Evolutionary conservation across 148 eudicot species (phyloP), one percentile per base, ranked within the genome.

Genomic region (Beta vulgaris): DNA sequence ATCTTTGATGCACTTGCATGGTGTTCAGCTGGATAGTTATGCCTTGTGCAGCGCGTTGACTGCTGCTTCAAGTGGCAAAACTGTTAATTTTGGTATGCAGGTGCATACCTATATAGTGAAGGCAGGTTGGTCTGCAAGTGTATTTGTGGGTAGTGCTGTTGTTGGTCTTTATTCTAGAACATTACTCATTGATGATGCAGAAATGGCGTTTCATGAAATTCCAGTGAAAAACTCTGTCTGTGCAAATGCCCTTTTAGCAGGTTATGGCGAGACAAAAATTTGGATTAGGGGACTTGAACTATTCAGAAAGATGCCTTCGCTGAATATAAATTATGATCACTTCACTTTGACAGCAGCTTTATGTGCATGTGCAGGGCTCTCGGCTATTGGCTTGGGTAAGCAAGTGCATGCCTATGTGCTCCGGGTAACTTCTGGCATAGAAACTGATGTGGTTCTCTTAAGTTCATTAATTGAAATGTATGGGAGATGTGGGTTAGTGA

Each of bases 381-480:
- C 80, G 71, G 86, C 84, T 25, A 42, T 84, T 44, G 78, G 81
- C 32, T 64, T 87, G 64, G 96, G 92, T 71, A 85, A 68, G 66
- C 86, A 89, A 80, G 82, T 88, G n/a, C 96, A 87, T 69, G 90
- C 81, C 15, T 75, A 71, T 79, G 75, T 83, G 25, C 72, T 92
- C 28, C 81, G 87, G 23, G 79, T 69, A 1, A 75, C 78, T 35
- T 43, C 37, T 59, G 80, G 79, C 65, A 28, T 82, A 57, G 82
- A 80, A 69, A 58, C 51, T 28, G 98, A 89, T 80, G 84, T 88
- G 54, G 87, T 84, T 79, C 62, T 90, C 15, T 83, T 82, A 77
- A 88, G 95, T 81, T 85, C 89, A 36, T 73, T 91, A 79, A 88
- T 92, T 80, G 93, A 90, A 69, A 85, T 92, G 90, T 90, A 90